Conservation (phyloP, 2,329 filamentous ascomycete species). For the Tolypocladium album region DNA sequence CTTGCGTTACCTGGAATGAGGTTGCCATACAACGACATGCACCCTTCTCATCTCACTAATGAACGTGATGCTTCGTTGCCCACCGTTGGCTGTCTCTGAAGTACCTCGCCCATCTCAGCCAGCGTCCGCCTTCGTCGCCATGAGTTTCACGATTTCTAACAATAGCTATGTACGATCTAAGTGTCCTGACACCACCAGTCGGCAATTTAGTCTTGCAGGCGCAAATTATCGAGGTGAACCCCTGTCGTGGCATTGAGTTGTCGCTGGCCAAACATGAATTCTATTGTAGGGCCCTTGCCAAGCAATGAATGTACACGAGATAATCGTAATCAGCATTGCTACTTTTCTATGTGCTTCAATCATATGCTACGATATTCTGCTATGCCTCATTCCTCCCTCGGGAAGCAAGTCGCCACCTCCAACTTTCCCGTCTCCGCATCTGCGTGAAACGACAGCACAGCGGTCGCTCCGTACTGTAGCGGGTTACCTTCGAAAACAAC, state of each 20-base stretch:
- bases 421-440: slow-evolving; percentile 14
- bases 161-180: not conserved
- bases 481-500: slow-evolving; percentile 33
- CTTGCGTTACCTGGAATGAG: too few relatives aligned
- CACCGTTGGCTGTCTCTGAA: too few relatives aligned
- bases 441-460: slow-evolving; percentile 23
- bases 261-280: not conserved
- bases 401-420: slow-evolving; percentile 17
- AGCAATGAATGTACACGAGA: too few relatives aligned
- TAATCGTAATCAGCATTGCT: not conserved
- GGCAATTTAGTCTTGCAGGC: not conserved
- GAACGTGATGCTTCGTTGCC: too few relatives aligned
- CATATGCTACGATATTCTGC: not conserved
- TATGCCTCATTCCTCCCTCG: not conserved
- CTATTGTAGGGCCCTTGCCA: too few relatives aligned
- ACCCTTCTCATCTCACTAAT: too few relatives aligned
- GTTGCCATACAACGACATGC: too few relatives aligned
- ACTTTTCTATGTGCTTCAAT: not conserved
- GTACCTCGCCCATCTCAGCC: too few relatives aligned
- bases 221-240: not conserved
- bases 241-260: too few relatives aligned
- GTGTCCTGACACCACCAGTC: not conserved
- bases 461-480: slow-evolving; percentile 26
- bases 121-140: not conserved
- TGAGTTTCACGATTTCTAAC: too few relatives aligned